Evolutionary conservation across 371 early-diverging fungal species (phyloP), one percentile per base, ranked within the genome.

Genomic region (Amoeboaphelidium protococcarum): DNA sequence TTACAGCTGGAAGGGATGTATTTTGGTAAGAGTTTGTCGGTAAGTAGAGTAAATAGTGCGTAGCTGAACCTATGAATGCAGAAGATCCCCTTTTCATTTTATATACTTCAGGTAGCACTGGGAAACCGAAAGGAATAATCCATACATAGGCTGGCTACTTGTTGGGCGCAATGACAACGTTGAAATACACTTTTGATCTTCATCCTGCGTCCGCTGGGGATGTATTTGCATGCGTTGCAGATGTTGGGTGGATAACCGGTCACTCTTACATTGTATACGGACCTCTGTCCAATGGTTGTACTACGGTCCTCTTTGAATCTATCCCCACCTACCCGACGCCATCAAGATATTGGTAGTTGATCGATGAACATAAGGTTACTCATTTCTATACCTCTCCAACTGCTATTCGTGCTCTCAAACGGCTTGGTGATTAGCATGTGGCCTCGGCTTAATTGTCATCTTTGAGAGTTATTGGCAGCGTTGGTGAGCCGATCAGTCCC

Each of bases 361-460:
- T 65, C 25, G 54, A 58, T 4, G 52, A 50, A 23, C 41, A 25
- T 21, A 49, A 47, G 54, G 65, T 94, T 52, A 94, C 94, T 6
- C 92, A 91, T 60, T 80, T 96, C 54, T 97, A 95, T 61, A 97
- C 98, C 23, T 95, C 98, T 0, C 98, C 98, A 20, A 98, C 98
- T 1, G 90, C 91, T 25, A 84, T 98, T 52, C 79, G 98, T 47
- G 84, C 89, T 1, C 67, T 96, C 47, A 76, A 85, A 47, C 73
- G 82, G 19, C 56, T 79, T n/a, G 89, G 89, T 26, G 79, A 90
- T 53, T 67, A 76, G 27, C 72, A 71, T 68, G 71, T 86, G 26
- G 64, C 74, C 50, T 67, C 68, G 3, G 68, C 73, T 56, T 73
- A 80, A 48, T 65, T 91, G 47, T 68, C 72, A 13, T 67, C 78